These are phyloP conservation scores for Trichophyton mentagrophytes DNA, from an alignment of 2,329 filamentous ascomycete genomes.

Conservation along the genomic window DNA sequence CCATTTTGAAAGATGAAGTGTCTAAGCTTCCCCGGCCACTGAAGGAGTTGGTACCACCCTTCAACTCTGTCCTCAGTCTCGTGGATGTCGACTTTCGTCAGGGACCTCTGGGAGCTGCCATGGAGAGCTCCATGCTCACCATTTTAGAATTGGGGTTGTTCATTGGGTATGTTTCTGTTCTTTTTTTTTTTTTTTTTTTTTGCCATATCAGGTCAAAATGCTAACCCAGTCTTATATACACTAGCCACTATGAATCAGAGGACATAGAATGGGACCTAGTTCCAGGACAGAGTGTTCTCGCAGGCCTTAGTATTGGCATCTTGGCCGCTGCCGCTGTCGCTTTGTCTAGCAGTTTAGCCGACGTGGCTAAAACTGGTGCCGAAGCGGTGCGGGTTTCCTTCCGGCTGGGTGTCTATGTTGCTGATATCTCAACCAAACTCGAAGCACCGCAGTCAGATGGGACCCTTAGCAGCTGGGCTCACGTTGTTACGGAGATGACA, in stretches of 20 bases:
- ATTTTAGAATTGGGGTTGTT: slow-evolving; percentile 30
- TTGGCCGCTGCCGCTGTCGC: slow-evolving; percentile 34
- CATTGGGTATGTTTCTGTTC: slow-evolving; percentile 31
- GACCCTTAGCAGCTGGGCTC: neutral
- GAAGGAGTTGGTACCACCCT: slow-evolving; percentile 13
- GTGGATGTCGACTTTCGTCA: slow-evolving; percentile 21
- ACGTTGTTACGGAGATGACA: neutral
- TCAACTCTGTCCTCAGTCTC: slow-evolving; percentile 15
- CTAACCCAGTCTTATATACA: neutral
- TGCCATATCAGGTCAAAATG: neutral
- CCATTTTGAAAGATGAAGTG: slow-evolving; percentile 30
- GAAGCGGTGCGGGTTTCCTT: slow-evolving; percentile 36
- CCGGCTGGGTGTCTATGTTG: slow-evolving; percentile 35
- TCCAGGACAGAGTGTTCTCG: slow-evolving; percentile 19
- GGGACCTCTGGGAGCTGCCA: slow-evolving; percentile 32
- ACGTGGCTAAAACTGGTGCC: slow-evolving; percentile 30
- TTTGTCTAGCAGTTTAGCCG: slow-evolving; percentile 26
- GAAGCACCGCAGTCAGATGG: slow-evolving; percentile 19
- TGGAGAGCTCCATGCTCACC: slow-evolving; percentile 36
- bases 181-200: neutral
- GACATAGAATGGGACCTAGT: neutral
- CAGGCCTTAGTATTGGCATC: slow-evolving; percentile 36
- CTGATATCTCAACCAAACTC: slow-evolving; percentile 33
- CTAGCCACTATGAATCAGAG: neutral
- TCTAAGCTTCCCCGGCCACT: neutral